Evolutionary conservation across 805 yeast genomes (phyloP).

Genomic region (Candida alai): DNA sequence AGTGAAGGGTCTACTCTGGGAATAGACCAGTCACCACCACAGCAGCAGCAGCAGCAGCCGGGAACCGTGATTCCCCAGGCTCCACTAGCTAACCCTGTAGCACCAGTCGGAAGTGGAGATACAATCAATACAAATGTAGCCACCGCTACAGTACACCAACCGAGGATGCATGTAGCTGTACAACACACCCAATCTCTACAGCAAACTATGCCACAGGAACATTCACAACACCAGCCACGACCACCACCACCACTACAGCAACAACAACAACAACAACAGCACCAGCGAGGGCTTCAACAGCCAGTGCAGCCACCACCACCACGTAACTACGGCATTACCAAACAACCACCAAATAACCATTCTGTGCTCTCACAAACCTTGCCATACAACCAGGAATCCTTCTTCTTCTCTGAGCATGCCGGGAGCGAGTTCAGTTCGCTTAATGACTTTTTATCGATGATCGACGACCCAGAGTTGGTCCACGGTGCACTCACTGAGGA

Average conservation of each 20-base stretch:
- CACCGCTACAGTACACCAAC: too few species aligned
- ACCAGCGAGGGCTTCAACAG: slow-evolving; percentile 1
- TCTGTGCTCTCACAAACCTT: slow-evolving; percentile 38
- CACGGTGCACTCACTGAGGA: slow-evolving; percentile 38
- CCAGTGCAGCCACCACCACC: slow-evolving; percentile 7
- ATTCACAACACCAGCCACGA: slow-evolving; percentile 6
- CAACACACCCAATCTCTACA: slow-evolving; percentile 3
- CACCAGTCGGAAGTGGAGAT: neutral
- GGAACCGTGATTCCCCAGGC: neutral
- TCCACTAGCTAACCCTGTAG: neutral
- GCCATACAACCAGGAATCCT: slow-evolving; percentile 60
- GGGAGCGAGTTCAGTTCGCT: slow-evolving; percentile 89
- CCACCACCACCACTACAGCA: slow-evolving; percentile 4
- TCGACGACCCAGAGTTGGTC: slow-evolving; percentile 77
- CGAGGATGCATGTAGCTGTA: neutral
- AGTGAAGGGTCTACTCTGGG: slow-evolving; percentile 6
- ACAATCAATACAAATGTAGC: too few species aligned
- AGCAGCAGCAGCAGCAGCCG: neutral
- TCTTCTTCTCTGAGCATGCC: slow-evolving; percentile 86
- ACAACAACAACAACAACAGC: slow-evolving; percentile 1
- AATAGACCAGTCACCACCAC: slow-evolving; percentile 17
- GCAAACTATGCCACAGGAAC: slow-evolving; percentile 5
- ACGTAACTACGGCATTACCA: slow-evolving; percentile 3
- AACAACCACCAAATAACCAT: slow-evolving; percentile 10
- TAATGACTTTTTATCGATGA: slow-evolving; percentile 84